These are phyloP conservation scores for Ganoderma sinense DNA, from an alignment of 1,284 basidiomycete genomes.

Conservation along the genomic window DNA sequence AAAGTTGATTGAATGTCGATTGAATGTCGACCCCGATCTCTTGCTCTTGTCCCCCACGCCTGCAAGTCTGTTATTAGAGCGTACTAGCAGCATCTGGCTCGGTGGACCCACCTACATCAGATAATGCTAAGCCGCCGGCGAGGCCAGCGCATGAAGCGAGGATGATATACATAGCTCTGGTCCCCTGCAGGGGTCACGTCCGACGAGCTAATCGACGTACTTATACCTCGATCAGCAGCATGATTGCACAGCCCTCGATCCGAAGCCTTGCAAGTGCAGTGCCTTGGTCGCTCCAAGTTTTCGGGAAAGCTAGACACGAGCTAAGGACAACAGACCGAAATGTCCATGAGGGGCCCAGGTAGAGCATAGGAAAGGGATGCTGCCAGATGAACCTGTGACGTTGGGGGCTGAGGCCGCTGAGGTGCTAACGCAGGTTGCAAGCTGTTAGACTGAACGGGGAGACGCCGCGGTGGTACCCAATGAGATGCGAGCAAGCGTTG, in stretches of 20 bases:
- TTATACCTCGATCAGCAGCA: neutral
- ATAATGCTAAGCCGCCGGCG: neutral
- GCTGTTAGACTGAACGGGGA: too few species aligned
- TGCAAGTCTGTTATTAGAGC: neutral
- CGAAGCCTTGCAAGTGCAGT: neutral
- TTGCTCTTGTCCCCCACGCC: neutral
- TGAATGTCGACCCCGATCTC: neutral
- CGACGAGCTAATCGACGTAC: too few species aligned
- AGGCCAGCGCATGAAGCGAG: neutral
- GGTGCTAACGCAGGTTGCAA: too few species aligned
- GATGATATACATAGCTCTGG: neutral
- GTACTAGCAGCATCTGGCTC: neutral
- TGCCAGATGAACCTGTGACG: neutral
- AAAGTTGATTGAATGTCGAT: neutral
- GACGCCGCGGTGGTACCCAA: too few species aligned
- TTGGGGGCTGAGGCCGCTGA: neutral
- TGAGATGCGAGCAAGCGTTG: too few species aligned
- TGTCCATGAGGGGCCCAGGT: neutral
- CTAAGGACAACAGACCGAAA: neutral
- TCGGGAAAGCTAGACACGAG: neutral
- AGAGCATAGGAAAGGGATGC: neutral
- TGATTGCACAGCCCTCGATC: neutral
- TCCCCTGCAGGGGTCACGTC: too few species aligned
- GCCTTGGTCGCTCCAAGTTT: neutral
- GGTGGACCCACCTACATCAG: neutral